Base-by-base conservation (phyloP, 1,139 yeast species). In the Arxiozyma slooffiae region DNA sequence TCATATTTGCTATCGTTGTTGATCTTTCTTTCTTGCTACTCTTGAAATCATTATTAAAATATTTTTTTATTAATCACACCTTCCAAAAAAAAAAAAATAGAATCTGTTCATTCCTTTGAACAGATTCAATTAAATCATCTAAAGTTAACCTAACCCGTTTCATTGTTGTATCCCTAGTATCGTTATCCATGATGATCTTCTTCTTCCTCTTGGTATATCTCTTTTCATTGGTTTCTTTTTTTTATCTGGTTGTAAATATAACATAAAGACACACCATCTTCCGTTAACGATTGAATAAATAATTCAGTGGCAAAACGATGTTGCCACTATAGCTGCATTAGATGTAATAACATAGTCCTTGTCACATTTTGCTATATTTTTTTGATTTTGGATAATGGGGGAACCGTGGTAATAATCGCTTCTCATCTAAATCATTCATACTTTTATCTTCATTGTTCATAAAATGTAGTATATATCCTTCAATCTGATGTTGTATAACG, bases 321-420 rank as follows among this genome's bases (percentile, higher is more conserved):
- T 76, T 16, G 95, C 82, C 60, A 83, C 85, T 16, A 85, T 87
- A 0, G 96, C 95, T 39, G 83, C 74, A 52, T 81, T 85, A 1
- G 95, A 81, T 2, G 92, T 82, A 1, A 87, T 78, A 6, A 77
- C 70, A 59, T 85, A 85, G 43, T 87, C 96, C 5, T 90, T 88
- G 63, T 92, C 97, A 67, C 84, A 78, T 61, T 86, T 88, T 63
- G 92, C 81, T 50, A 90, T 50, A 90, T 85, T 60, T 83, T 77
- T 64, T 87, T 89, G 57, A 90, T 83, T 58, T 90, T 83, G 1
- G 95, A 78, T 30, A 89, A 70, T 7, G 97, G 97, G 97, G 97
- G 39, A 90, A 70, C 2, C 57, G 52, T 6, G 64, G 56, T 16
- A 48, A 43, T 23, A 41, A 43, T 3, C 22, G 30, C 11, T 23